Base-by-base conservation (phyloP, 192 early-diverging fungal genomes). In the Backusella sp. region DNA sequence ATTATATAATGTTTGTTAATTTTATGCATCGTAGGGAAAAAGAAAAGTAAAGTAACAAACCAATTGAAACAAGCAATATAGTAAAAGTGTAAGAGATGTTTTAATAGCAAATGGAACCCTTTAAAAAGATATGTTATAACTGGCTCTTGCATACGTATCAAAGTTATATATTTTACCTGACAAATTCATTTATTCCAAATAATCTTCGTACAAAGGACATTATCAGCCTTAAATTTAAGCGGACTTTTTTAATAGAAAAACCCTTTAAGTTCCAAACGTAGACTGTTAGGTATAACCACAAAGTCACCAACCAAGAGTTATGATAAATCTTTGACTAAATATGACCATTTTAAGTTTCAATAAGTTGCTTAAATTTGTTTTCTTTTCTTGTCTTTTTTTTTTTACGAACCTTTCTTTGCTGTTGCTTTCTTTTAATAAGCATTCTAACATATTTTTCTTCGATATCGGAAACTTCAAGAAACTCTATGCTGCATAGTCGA, bases 91-190 rank as follows among this genome's bases (percentile, higher is more conserved):
- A 30, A 81, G 37, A 17, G 80, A 77, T 14, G 62, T 74, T 41
- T 81, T 81, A 23, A 81, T 76, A n/a, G 73, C 66, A 39, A 71
- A 74, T 9, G 80, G 80, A 68, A 81, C 59, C 42, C 76, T 81
- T 37, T 1, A 39, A n/a, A 21, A 5, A 3, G 15, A 23, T 15
- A 49, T 9, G 15, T 67, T 14, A 77, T 1, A 34, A 53, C 70
- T 11, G 8, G 3, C 30, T 37, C 14, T 34, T 6, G 35, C 6
- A 49, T 49, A n/a, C 19, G 26, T 62, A 15, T 30, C 11, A 56
- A 7, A 21, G 0, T 21, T 41, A 41, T 37, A 49, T 21, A 1
- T 7, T 65, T 39, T 81, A 81, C 79, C 79, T 39, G 32, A 81
- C 66, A 62, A 44, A 59, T 34, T 68, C 72, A 66, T 81, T 15